Evolutionary conservation across 805 yeast genomes (phyloP), one percentile per base, ranked within the genome.

Genomic region (Saccharomycopsis olivae): DNA sequence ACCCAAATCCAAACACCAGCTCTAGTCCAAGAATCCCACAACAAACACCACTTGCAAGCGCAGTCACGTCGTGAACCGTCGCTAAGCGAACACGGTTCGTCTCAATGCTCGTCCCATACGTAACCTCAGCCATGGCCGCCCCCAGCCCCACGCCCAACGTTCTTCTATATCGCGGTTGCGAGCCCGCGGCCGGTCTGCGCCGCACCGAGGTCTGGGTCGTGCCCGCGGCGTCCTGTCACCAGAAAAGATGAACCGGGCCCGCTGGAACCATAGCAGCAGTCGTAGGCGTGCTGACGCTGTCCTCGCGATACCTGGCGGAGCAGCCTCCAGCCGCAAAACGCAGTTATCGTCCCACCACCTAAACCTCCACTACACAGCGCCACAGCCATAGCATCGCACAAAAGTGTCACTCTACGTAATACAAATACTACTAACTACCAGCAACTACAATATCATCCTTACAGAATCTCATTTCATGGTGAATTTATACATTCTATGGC

Each of bases 91-190:
- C 24, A 16, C 11, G 33, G 25, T 45, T 45, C 31, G 18, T 15
- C n/a, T 28, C 29, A 6, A 45, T 45, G 21, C 36, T 42, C 13
- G 42, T 46, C 1, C 48, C 48, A 30, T 14, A 45, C 5, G 46
- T 38, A 14, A 45, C 36, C 38, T n/a, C n/a, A n/a, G n/a, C n/a
- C n/a, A n/a, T n/a, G n/a, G n/a, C n/a, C n/a, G n/a, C n/a, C n/a
- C n/a, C n/a, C n/a, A n/a, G 25, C 23, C 33, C 23, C 41, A 29
- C 33, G 33, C 11, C 13, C 18, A 18, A 13, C 34, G 10, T 29
- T 36, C 25, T 23, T 23, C 25, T 8, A 8, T 23, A 23, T 23
- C 6, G 25, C 10, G 25, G 25, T 23, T 23, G 10, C 10, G 25
- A 23, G 10, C 25, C 10, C 25, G 25, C 6, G 6, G 6, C 10